phyloP scores from a whole-genome alignment of 306 rosid genomes.

The Cercis canadensis region DNA sequence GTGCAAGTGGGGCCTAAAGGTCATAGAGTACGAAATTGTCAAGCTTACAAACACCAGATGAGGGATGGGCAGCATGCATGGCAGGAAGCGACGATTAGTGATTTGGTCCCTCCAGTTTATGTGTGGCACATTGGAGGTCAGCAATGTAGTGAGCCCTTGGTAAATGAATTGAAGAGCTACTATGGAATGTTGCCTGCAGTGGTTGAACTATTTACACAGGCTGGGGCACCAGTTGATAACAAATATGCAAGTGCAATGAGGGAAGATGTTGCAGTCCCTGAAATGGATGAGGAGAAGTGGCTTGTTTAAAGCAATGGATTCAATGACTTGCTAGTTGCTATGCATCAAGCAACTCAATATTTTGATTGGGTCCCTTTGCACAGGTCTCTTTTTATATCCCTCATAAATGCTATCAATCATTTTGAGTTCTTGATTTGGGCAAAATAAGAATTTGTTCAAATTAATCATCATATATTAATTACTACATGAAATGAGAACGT shows the following conservation, averaged over 20 bases:
- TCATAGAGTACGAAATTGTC: constrained; percentile 67
- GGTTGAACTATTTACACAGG: constrained; percentile 73
- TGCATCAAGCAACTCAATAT: constrained; percentile 1
- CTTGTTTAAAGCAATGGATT: constrained; percentile 48
- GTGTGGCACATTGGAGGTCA: constrained; percentile 64
- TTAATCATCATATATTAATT: too few relatives aligned
- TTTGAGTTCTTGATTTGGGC: too few relatives aligned
- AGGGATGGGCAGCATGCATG: constrained; percentile 88
- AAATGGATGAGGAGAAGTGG: constrained; percentile 64
- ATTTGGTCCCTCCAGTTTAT: constrained; percentile 64
- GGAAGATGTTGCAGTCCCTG: constrained; percentile 68
- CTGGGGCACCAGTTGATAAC: constrained; percentile 53
- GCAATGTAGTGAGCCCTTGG: constrained; percentile 51
- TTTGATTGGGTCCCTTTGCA: too few relatives aligned
- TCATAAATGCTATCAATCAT: too few relatives aligned
- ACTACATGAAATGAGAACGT: too few relatives aligned
- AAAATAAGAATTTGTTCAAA: too few relatives aligned
- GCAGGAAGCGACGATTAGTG: constrained; percentile 70
- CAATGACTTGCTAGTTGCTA: constrained; percentile 5
- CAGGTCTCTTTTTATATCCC: too few relatives aligned
- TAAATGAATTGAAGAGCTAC: constrained; percentile 60
- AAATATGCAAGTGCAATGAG: constrained; percentile 55
- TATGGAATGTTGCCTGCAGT: constrained; percentile 74
- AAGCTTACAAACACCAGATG: constrained; percentile 81
- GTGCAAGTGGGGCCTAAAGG: constrained; percentile 85